These are phyloP conservation scores for Yarrowia deformans DNA, from an alignment of 805 yeast genomes.

Conservation along the genomic window DNA sequence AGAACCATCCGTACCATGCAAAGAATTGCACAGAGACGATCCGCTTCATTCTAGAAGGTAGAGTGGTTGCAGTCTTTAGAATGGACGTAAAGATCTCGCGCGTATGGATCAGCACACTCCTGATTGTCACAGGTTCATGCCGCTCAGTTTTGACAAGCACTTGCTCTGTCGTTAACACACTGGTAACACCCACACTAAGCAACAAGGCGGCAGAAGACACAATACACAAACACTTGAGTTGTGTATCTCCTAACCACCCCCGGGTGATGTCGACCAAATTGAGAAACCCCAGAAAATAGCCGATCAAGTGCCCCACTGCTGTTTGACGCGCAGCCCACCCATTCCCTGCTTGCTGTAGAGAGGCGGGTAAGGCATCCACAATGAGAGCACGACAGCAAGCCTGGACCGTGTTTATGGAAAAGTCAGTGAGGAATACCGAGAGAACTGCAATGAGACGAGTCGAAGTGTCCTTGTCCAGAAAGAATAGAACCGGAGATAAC, in stretches of 20 bases:
- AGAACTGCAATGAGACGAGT: constrained; percentile 55
- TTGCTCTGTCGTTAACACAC: constrained; percentile 56
- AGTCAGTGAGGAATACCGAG: constrained; percentile 62
- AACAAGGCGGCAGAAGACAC: constrained; percentile 56
- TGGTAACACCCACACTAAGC: constrained; percentile 53
- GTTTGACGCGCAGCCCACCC: constrained; percentile 76
- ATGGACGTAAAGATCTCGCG: constrained; percentile 40
- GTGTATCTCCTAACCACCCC: constrained; percentile 56
- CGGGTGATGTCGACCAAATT: constrained; percentile 54
- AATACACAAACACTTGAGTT: constrained; percentile 59
- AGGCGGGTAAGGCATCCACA: constrained; percentile 64
- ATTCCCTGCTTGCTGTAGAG: constrained; percentile 65
- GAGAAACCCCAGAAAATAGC: constrained; percentile 62
- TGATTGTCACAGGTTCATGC: not conserved
- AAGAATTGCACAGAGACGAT: constrained; percentile 66
- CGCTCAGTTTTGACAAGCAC: not conserved
- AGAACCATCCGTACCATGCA: constrained; percentile 77
- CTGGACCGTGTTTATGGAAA: constrained; percentile 66
- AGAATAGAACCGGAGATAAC: constrained; percentile 50
- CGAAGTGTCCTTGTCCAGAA: constrained; percentile 24
- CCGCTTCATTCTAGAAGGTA: constrained; percentile 59
- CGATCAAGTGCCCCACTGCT: constrained; percentile 64
- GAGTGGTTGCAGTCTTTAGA: constrained; percentile 41
- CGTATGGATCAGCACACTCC: constrained; percentile 1
- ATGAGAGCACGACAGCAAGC: constrained; percentile 70